phyloP scores from a whole-genome alignment of 192 early-diverging fungal species.

The Spizellomyces punctatus region DNA sequence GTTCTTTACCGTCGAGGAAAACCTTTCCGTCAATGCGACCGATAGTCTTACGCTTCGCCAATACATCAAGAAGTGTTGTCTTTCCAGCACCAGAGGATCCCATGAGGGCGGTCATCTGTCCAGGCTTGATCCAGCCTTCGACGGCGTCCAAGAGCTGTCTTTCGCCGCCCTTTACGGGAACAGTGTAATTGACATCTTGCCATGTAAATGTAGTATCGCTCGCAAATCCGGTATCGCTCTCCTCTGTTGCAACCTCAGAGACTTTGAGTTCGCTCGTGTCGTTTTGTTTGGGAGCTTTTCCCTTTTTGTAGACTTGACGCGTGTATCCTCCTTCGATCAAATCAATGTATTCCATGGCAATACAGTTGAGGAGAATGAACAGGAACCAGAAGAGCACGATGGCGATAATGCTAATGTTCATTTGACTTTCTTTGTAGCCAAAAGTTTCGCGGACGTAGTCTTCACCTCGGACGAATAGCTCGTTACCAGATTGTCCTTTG shows the following conservation, averaged over 20 bases:
- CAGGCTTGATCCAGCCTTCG: constrained; percentile 73
- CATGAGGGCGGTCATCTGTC: constrained; percentile 75
- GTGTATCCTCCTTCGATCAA: constrained; percentile 57
- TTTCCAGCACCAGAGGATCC: constrained; percentile 45
- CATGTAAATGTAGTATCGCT: constrained; percentile 65
- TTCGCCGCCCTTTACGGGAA: constrained; percentile 50
- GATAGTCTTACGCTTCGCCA: constrained; percentile 58
- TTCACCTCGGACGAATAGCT: constrained; percentile 57
- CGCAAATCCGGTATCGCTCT: constrained; percentile 22
- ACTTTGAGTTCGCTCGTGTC: background rate
- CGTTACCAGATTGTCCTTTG: constrained; percentile 59
- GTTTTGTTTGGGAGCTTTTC: constrained; percentile 23
- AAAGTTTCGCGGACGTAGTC: constrained; percentile 60
- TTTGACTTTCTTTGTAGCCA: constrained; percentile 53
- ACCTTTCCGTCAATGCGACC: constrained; percentile 50
- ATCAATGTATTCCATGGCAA: constrained; percentile 64
- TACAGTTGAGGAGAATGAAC: constrained; percentile 31
- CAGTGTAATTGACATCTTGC: constrained; percentile 63
- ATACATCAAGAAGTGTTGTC: constrained; percentile 47
- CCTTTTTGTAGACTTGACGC: constrained; percentile 54
- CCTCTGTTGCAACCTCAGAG: background rate
- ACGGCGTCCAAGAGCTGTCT: constrained; percentile 68
- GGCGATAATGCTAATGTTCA: constrained; percentile 30
- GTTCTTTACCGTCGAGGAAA: constrained; percentile 45
- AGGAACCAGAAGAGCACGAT: constrained; percentile 25